Conservation (phyloP, 176 grass and related monocot genomes). For the Avena sativa region DNA sequence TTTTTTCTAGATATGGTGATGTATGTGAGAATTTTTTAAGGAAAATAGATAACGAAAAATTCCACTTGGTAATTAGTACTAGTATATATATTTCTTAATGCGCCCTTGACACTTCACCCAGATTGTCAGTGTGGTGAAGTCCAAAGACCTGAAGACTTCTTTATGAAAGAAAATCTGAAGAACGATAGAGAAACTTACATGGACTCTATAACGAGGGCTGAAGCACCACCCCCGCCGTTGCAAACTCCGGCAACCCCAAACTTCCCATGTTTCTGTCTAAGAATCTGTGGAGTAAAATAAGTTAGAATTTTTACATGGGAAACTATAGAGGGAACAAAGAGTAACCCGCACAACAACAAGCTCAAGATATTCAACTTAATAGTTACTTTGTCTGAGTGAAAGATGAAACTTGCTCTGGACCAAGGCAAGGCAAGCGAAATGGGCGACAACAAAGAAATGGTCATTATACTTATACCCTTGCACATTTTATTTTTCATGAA, state of each 20-base stretch:
- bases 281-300: conserved; percentile 54
- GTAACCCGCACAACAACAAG: neutral
- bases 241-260: conserved; percentile 75
- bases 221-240: conserved; percentile 93
- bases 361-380: conserved; percentile 2
- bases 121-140: neutral
- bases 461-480: neutral
- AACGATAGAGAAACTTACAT: conserved; percentile 57
- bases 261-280: conserved; percentile 69
- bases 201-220: conserved; percentile 78
- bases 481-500: neutral
- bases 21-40: neutral
- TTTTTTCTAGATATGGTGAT: neutral
- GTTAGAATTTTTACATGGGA: conserved; percentile 10
- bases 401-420: neutral
- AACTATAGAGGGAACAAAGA: neutral
- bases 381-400: neutral
- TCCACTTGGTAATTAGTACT: neutral
- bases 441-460: neutral
- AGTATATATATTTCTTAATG: neutral
- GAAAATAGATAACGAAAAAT: neutral
- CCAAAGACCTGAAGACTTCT: neutral
- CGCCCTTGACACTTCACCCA: neutral
- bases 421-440: conserved; percentile 14
- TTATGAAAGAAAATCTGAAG: neutral